Evolutionary conservation across 345 rosid species (phyloP).

Genomic region (Hypericum androsaemum): DNA sequence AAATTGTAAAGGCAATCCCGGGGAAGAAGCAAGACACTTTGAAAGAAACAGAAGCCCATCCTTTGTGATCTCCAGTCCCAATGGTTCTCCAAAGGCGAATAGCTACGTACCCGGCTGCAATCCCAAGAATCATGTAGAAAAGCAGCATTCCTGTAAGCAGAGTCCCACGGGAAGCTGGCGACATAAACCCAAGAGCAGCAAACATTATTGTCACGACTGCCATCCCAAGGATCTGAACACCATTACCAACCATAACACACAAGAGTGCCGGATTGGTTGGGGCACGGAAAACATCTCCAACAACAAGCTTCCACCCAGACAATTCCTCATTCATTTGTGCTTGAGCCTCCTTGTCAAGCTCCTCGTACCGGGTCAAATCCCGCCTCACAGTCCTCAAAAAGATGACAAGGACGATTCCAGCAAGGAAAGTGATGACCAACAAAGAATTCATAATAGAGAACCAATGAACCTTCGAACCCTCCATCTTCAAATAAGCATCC

Average conservation of each 20-base stretch:
- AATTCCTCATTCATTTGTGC: conserved; percentile 91
- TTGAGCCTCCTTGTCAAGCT: conserved; percentile 82
- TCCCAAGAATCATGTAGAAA: conserved; percentile 62
- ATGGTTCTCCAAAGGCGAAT: conserved; percentile 66
- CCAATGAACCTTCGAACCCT: conserved; percentile 87
- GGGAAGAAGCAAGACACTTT: conserved; percentile 70
- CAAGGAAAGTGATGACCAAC: conserved; percentile 83
- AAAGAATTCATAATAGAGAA: conserved; percentile 71
- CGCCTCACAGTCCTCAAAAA: conserved; percentile 82
- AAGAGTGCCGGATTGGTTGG: conserved; percentile 46
- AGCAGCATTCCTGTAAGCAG: conserved; percentile 65
- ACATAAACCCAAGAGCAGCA: conserved; percentile 77
- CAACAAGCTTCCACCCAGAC: conserved; percentile 78
- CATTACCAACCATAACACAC: conserved; percentile 66
- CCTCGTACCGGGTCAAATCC: conserved; percentile 81
- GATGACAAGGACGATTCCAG: conserved; percentile 80
- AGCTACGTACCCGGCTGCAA: conserved; percentile 62
- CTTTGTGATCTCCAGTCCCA: conserved; percentile 43
- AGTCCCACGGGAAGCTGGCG: conserved; percentile 70
- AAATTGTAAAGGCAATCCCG: conserved; percentile 54
- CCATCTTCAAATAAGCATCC: conserved; percentile 80
- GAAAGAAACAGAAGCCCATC: conserved; percentile 65
- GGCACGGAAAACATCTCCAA: conserved; percentile 68
- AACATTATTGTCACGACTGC: conserved; percentile 57
- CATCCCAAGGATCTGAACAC: conserved; percentile 74